Evolutionary conservation across 2,329 filamentous ascomycete genomes (phyloP).

Genomic region (Trichoderma koningii): DNA sequence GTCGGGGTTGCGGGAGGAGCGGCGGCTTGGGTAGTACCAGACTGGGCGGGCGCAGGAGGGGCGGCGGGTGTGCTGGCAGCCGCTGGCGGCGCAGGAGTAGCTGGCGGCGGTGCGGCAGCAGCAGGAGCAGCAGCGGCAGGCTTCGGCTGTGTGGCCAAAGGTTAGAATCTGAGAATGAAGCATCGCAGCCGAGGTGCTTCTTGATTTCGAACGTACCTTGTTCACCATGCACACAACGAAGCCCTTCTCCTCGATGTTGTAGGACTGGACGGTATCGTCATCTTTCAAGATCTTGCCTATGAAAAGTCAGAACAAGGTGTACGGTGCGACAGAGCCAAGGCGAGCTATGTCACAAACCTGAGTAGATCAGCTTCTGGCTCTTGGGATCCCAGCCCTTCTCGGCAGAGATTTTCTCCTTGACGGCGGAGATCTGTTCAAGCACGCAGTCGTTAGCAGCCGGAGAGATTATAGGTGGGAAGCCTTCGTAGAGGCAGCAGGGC

Average conservation of each 20-base stretch:
- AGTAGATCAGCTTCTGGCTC: slow-evolving; percentile 96
- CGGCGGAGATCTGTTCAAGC: slow-evolving; percentile 68
- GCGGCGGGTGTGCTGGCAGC: slow-evolving; percentile 64
- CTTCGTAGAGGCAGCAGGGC: slow-evolving; percentile 33
- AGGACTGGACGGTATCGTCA: slow-evolving; percentile 93
- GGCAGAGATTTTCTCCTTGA: slow-evolving; percentile 88
- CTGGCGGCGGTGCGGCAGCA: slow-evolving; percentile 59
- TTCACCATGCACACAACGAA: slow-evolving; percentile 99
- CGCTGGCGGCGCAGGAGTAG: slow-evolving; percentile 55
- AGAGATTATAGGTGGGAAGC: slow-evolving; percentile 17
- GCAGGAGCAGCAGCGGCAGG: slow-evolving; percentile 57
- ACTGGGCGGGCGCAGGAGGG: slow-evolving; percentile 45
- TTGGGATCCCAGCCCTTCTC: slow-evolving; percentile 95
- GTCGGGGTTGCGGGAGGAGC: slow-evolving; percentile 56
- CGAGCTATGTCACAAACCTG: slow-evolving; percentile 63
- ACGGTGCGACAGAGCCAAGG: slow-evolving; percentile 7
- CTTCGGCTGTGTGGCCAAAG: slow-evolving; percentile 43
- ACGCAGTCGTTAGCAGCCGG: slow-evolving; percentile 21
- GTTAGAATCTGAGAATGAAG: background rate
- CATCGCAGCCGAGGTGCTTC: background rate
- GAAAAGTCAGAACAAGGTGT: slow-evolving; percentile 32
- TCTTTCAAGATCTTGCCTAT: slow-evolving; percentile 97
- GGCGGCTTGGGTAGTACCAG: slow-evolving; percentile 48
- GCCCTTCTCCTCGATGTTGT: slow-evolving; percentile 99
- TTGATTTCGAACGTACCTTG: slow-evolving; percentile 66